Percentiles rank a stretch among this genome's conserved stretches.
Evolutionary conservation across 1,139 yeast genomes (phyloP).

Genomic region (Geotrichum aggregatum): DNA sequence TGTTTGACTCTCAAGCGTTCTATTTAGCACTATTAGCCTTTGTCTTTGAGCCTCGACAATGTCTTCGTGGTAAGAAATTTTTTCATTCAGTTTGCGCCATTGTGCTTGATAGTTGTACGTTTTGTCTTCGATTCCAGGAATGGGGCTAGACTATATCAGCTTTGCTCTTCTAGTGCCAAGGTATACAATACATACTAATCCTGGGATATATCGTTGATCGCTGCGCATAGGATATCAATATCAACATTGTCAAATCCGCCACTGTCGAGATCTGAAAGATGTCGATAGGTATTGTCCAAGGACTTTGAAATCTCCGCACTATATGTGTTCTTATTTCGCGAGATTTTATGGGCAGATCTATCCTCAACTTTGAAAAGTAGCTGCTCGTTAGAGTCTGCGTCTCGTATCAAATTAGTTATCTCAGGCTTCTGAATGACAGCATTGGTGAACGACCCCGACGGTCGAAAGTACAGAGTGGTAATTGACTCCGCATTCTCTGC

Average conservation of each 20-base stretch:
- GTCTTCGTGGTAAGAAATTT: constrained; percentile 36
- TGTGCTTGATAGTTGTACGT: constrained; percentile 26
- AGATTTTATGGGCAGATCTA: constrained; percentile 13
- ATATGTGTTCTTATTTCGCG: constrained; percentile 10
- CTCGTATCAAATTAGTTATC: constrained; percentile 57
- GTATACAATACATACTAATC: constrained; percentile 19
- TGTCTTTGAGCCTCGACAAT: constrained; percentile 29
- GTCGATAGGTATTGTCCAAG: constrained; percentile 24
- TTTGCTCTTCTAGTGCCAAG: neutral
- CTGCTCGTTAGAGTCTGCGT: constrained; percentile 54
- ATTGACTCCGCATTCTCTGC: constrained; percentile 34
- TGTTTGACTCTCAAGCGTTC: neutral
- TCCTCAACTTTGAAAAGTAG: constrained; percentile 45
- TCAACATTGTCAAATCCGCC: constrained; percentile 16
- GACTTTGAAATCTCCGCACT: constrained; percentile 9
- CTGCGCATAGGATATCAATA: constrained; percentile 19
- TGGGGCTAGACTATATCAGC: too few species aligned
- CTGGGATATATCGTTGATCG: constrained; percentile 18
- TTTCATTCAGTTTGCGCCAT: constrained; percentile 30
- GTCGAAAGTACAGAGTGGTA: constrained; percentile 44
- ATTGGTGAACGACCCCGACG: constrained; percentile 62
- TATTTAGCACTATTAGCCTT: neutral
- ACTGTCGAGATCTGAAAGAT: constrained; percentile 21
- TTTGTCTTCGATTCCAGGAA: constrained; percentile 33
- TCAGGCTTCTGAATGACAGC: constrained; percentile 54